Conservation (phyloP, 2,329 filamentous ascomycete genomes). For the Cercospora berteroae region DNA sequence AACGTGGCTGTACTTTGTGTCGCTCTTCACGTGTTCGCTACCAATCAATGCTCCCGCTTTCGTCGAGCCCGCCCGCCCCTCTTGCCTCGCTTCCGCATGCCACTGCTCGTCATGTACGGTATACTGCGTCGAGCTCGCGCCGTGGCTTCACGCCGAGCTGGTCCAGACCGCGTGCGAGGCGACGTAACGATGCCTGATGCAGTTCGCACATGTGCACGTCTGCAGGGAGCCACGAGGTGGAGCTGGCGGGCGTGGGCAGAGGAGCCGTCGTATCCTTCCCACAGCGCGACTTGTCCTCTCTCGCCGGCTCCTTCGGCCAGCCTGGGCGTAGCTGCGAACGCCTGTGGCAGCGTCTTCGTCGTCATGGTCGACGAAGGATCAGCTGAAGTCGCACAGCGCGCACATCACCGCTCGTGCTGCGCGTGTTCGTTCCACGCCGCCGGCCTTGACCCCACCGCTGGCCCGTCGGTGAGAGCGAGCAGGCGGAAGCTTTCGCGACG, state of each 20-base stretch:
- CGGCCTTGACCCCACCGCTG: conserved; percentile 1
- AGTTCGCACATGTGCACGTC: not conserved
- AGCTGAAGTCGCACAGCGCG: not conserved
- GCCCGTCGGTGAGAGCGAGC: conserved; percentile 13
- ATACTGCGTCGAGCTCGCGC: not conserved
- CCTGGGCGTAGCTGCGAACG: not conserved
- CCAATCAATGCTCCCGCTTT: not conserved
- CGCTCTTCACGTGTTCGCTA: not conserved
- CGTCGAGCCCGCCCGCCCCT: not conserved
- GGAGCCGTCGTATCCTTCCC: not conserved
- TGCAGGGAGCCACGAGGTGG: not conserved
- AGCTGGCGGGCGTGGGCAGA: not conserved
- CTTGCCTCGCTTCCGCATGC: not conserved
- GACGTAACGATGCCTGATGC: not conserved
- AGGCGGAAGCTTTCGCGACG: conserved; percentile 12
- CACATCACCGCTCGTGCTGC: not conserved
- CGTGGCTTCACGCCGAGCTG: not conserved
- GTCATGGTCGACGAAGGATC: not conserved
- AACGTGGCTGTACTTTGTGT: not conserved
- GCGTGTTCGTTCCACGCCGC: not conserved
- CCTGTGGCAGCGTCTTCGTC: not conserved
- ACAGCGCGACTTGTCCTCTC: not conserved
- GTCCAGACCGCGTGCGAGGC: not conserved
- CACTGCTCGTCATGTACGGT: not conserved
- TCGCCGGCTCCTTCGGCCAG: not conserved